Evolutionary conservation across 2,329 filamentous ascomycete species (phyloP).

Genomic region (Paradendryphiella salina): DNA sequence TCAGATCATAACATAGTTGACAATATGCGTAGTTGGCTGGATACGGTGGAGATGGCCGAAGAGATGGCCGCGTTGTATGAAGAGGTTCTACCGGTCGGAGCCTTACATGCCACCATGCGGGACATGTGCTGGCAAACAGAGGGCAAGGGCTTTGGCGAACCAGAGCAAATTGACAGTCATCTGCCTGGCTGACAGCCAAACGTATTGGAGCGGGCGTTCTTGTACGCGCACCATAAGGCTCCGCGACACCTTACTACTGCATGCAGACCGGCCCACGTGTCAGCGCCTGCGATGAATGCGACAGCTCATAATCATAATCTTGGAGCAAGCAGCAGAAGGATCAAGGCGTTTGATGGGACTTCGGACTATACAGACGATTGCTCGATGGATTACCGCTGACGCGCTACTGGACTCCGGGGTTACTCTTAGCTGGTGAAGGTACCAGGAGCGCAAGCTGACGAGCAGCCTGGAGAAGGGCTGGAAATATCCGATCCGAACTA

Average conservation of each 20-base stretch:
- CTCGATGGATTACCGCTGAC: conserved; percentile 9
- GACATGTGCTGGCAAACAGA: conserved; percentile 17
- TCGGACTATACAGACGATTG: conserved; percentile 5
- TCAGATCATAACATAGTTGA: background rate
- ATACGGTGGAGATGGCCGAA: conserved; percentile 20
- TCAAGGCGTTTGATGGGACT: conserved; percentile 1
- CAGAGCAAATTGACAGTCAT: conserved; percentile 9
- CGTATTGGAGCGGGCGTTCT: conserved; percentile 5
- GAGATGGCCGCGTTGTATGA: conserved; percentile 17
- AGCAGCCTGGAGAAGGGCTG: background rate
- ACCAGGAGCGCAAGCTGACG: background rate
- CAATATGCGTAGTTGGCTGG: conserved; percentile 20
- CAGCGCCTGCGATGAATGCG: conserved; percentile 11
- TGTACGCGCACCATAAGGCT: conserved; percentile 15
- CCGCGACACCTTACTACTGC: conserved; percentile 19
- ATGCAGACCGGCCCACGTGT: conserved; percentile 25
- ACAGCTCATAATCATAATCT: conserved; percentile 11
- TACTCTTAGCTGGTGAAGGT: background rate
- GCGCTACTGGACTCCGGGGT: conserved; percentile 9
- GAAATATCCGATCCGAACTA: too few species aligned
- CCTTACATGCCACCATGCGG: conserved; percentile 11
- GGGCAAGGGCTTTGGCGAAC: conserved; percentile 9
- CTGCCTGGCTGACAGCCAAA: conserved; percentile 17
- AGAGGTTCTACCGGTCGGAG: conserved; percentile 9
- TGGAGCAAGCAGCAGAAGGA: background rate